Percentiles rank a stretch among this genome's conserved stretches.
phyloP scores from a whole-genome alignment of 164 flowering plant genomes.

The Echeveria elegans region DNA sequence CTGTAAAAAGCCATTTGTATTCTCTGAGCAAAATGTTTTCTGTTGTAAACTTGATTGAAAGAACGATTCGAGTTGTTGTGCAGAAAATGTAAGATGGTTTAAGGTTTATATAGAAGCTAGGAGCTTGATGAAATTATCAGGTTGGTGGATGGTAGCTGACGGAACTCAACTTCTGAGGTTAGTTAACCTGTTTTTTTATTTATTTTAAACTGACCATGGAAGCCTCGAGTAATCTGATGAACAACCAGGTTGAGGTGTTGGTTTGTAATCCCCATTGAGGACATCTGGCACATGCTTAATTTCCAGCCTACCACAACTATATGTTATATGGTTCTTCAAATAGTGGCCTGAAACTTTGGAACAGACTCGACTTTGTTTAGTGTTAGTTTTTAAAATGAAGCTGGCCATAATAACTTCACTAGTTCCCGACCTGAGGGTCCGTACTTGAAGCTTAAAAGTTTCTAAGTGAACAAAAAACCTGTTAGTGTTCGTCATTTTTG shows the following conservation, averaged over 20 bases:
- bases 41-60: background rate
- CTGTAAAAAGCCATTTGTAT: background rate
- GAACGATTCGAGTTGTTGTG: background rate
- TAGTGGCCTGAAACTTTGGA: no score
- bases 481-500: no score
- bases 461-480: no score
- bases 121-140: background rate
- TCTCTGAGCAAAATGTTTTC: background rate
- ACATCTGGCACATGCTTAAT: background rate
- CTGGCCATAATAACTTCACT: no score
- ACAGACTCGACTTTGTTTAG: no score
- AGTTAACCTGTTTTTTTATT: slow-evolving; percentile 3
- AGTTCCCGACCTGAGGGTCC: no score
- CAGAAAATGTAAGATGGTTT: background rate
- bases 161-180: background rate
- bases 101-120: background rate
- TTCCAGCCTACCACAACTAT: slow-evolving; percentile 4
- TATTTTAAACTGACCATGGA: background rate
- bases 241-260: background rate
- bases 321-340: background rate
- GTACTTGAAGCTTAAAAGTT: no score
- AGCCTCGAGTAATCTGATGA: background rate
- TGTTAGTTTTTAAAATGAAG: no score
- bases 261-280: background rate
- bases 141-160: no score